Conservation (phyloP, 768 basidiomycete species). For the Leccinum broughii region DNA sequence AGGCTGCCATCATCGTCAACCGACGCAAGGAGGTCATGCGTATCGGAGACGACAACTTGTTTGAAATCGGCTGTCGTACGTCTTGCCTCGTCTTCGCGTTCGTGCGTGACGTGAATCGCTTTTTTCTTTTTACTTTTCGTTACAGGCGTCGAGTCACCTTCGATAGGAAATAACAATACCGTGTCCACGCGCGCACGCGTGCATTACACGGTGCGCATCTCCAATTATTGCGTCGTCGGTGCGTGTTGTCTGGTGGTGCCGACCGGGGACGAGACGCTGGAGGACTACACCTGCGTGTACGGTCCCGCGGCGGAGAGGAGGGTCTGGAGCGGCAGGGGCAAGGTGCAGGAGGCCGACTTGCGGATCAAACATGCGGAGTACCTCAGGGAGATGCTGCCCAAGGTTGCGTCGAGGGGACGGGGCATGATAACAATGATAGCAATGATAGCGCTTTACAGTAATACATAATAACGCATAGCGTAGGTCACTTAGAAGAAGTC, state of each 20-base stretch:
- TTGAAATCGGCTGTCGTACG: slow-evolving; percentile 92
- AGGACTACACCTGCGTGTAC: slow-evolving; percentile 83
- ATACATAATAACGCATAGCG: not conserved
- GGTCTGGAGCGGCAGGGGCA: slow-evolving; percentile 83
- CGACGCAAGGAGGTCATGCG: slow-evolving; percentile 87
- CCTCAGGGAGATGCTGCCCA: slow-evolving; percentile 86
- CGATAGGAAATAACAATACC: slow-evolving; percentile 83
- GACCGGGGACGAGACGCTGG: slow-evolving; percentile 73
- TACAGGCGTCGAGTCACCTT: slow-evolving; percentile 84
- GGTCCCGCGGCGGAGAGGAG: slow-evolving; percentile 74
- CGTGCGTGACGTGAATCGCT: not conserved
- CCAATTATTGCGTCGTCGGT: slow-evolving; percentile 81
- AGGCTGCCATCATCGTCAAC: slow-evolving; percentile 88
- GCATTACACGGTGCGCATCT: slow-evolving; percentile 78
- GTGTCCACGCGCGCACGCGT: slow-evolving; percentile 82
- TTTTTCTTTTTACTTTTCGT: not conserved
- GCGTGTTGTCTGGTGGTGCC: slow-evolving; percentile 78
- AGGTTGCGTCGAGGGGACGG: slow-evolving; percentile 64
- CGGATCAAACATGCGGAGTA: slow-evolving; percentile 90
- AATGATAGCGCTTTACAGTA: too few species aligned
- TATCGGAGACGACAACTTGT: slow-evolving; percentile 91
- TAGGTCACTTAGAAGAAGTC: too few species aligned
- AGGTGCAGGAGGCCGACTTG: slow-evolving; percentile 79
- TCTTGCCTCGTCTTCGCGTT: slow-evolving; percentile 16
- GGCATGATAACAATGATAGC: slow-evolving; percentile 26